A percentile compares a stretch with the other conserved stretches of the same genome.
phyloP scores from a whole-genome alignment of 2,329 filamentous ascomycete species.

The Colletotrichum shisoi region DNA sequence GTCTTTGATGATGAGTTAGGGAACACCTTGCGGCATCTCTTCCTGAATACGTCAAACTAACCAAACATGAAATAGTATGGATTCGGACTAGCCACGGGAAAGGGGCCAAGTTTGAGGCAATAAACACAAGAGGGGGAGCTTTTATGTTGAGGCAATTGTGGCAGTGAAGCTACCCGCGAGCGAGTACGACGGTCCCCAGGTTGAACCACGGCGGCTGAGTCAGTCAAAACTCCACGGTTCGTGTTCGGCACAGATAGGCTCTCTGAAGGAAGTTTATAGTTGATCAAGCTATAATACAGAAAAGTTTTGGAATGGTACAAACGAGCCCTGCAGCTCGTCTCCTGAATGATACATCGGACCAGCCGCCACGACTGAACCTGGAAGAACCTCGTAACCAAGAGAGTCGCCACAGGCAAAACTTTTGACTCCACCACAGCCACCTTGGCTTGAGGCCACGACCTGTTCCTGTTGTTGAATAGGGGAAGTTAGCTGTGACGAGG shows the following conservation, averaged over 20 bases:
- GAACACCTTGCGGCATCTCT: too few relatives aligned
- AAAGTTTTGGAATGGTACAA: conserved; percentile 29
- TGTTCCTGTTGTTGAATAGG: conserved; percentile 5
- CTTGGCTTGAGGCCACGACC: neutral
- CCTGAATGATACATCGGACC: conserved; percentile 1
- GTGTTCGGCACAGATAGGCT: neutral
- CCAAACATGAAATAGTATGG: too few relatives aligned
- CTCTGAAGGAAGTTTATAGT: neutral
- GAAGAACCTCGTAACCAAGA: conserved; percentile 18
- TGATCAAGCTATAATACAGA: conserved; percentile 30
- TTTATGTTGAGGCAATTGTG: too few relatives aligned
- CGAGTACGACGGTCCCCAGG: too few relatives aligned
- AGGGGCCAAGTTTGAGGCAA: too few relatives aligned
- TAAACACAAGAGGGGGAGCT: too few relatives aligned
- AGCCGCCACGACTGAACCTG: conserved; percentile 15
- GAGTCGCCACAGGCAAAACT: conserved; percentile 16
- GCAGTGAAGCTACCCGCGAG: too few relatives aligned
- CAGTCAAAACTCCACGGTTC: neutral
- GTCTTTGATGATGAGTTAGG: too few relatives aligned
- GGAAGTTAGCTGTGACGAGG: conserved; percentile 12
- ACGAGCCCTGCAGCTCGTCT: conserved; percentile 20
- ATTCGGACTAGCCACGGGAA: too few relatives aligned
- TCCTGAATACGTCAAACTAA: too few relatives aligned
- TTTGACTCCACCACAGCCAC: conserved; percentile 14
- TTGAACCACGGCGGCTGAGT: neutral